A percentile compares a stretch with the other conserved stretches of the same genome.
Evolutionary conservation across 2,329 filamentous ascomycete genomes (phyloP).

Genomic region (Paracorniculantispora psalliotae): DNA sequence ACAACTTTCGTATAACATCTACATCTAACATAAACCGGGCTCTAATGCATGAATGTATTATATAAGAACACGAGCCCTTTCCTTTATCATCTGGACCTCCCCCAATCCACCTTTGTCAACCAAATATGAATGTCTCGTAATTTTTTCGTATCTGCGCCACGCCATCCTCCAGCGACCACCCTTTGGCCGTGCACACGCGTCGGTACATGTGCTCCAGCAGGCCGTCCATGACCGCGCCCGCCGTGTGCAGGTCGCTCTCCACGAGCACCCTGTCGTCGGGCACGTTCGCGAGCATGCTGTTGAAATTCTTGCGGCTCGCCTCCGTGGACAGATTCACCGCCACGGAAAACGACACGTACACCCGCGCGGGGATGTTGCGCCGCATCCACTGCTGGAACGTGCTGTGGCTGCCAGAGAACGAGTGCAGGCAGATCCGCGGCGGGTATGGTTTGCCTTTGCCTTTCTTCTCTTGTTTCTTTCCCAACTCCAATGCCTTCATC

Average conservation of each 20-base stretch:
- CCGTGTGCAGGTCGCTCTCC: slow-evolving; percentile 85
- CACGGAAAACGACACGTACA: slow-evolving; percentile 86
- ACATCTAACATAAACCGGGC: not conserved
- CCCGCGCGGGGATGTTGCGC: slow-evolving; percentile 63
- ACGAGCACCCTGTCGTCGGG: slow-evolving; percentile 76
- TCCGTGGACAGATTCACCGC: slow-evolving; percentile 69
- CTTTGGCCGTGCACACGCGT: slow-evolving; percentile 72
- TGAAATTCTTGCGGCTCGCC: slow-evolving; percentile 44
- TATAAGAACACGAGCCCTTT: not conserved
- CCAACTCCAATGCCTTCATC: slow-evolving; percentile 16
- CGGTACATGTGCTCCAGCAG: slow-evolving; percentile 69
- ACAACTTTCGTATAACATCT: not conserved
- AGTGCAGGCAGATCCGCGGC: slow-evolving; percentile 87
- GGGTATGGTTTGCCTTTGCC: slow-evolving; percentile 60
- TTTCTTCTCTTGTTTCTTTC: not conserved
- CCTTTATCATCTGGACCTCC: too few species aligned
- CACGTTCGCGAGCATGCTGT: slow-evolving; percentile 62
- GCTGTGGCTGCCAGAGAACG: slow-evolving; percentile 76
- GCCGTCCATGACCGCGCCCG: slow-evolving; percentile 75
- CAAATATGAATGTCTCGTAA: slow-evolving; percentile 73
- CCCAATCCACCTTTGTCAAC: too few species aligned
- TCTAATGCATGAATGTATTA: not conserved
- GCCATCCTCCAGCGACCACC: slow-evolving; percentile 71
- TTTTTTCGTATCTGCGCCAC: slow-evolving; percentile 64
- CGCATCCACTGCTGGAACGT: slow-evolving; percentile 74